Evolutionary conservation across 169 alveolate genomes (phyloP).

Genomic region (Plasmodium adleri): DNA sequence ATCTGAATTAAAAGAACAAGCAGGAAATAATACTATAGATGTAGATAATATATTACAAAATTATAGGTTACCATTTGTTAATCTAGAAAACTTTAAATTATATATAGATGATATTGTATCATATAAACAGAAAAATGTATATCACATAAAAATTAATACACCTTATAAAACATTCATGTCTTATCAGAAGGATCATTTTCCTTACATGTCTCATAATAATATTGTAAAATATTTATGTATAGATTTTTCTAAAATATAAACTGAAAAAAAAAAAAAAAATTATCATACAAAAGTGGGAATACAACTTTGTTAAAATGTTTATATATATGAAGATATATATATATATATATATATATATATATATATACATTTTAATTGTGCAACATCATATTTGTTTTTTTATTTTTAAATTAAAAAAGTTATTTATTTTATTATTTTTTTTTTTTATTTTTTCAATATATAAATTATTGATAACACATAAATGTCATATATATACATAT

Average conservation of each 20-base stretch:
- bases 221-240: slow-evolving; percentile 49
- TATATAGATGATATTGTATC: slow-evolving; percentile 54
- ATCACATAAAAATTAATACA: slow-evolving; percentile 51
- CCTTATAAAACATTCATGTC: slow-evolving; percentile 51
- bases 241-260: slow-evolving; percentile 34
- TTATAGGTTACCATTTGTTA: slow-evolving; percentile 49
- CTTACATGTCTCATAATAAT: slow-evolving; percentile 24
- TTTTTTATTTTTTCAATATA: not conserved
- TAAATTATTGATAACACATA: not conserved
- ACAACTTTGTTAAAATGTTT: too few species aligned
- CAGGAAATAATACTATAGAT: slow-evolving; percentile 20
- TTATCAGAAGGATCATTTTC: slow-evolving; percentile 21
- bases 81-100: slow-evolving; percentile 34
- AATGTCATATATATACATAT: too few species aligned
- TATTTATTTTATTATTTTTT: not conserved
- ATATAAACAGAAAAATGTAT: slow-evolving; percentile 29
- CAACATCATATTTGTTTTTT: not conserved
- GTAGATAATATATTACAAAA: slow-evolving; percentile 15
- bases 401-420: too few species aligned
- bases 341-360: not conserved
- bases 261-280: not conserved
- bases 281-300: too few species aligned
- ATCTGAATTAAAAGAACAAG: slow-evolving; percentile 24
- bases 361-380: not conserved
- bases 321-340: not conserved